Base-by-base conservation (phyloP, 2,329 filamentous ascomycete species). In the Ophiostoma ips region DNA sequence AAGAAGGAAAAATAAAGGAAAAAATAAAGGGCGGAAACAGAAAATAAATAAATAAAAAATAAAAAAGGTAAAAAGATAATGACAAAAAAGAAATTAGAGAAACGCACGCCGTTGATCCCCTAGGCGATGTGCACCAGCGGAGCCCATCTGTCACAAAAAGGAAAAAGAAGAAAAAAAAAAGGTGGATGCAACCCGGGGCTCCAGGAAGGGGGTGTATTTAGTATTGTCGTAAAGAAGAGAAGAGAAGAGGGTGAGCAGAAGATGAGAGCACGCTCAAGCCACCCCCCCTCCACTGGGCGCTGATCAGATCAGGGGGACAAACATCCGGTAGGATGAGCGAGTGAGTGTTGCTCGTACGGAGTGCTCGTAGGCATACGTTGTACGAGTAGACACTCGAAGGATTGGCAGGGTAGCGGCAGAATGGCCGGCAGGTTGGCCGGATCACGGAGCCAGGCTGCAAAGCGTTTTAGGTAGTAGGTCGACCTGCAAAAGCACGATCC, bases 121-220 rank as follows among this genome's bases (percentile, higher is more conserved):
- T 63, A 65, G 61, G 61, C 63, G 59, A 66, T 64, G 64, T 51
- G 52, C 53, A 41, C 66, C 63, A 67, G 61, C 53, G 63, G 62
- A 66, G 63, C 49, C 47, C 65, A 70, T 66, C 66, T 73, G 70
- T 74, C 70, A 73, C 70, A 73, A 71, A 72, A 71, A 71, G 71
- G 55, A 50, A 58, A 48, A 56, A 54, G 55, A 53, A 52, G 52
- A 47, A 50, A 36, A 35, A 15, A n/a, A 13, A 21, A 24, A 21
- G 18, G 19, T 28, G 21, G 40, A 15, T 11, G 15, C 11, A 21
- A 43, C 21, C 40, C 40, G 40, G 24, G 24, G 40, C 40, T 24
- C 40, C 40, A 43, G 40, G 24, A 21, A 43, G 40, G 38, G 38
- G 24, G 38, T 41, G 38, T 21, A n/a, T 19, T 28, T n/a, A 4